Conservation (phyloP, 306 rosid species). For the Cyclanthera cordifolia region DNA sequence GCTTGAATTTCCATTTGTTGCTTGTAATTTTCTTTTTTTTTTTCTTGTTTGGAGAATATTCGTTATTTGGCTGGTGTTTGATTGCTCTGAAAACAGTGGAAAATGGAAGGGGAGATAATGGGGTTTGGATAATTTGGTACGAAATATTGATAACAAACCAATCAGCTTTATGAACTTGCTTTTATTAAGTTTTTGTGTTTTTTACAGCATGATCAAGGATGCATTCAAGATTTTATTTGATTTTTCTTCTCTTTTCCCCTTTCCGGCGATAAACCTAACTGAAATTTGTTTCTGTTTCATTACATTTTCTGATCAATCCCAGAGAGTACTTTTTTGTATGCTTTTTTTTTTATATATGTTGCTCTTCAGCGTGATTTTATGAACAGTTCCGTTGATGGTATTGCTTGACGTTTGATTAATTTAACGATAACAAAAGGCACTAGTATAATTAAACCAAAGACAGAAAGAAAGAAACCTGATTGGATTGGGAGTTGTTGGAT, state of each 20-base stretch:
- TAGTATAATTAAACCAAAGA: neutral
- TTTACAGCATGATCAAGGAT: neutral
- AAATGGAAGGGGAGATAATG: neutral
- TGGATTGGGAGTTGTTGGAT: neutral
- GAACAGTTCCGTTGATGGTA: neutral
- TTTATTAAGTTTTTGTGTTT: neutral
- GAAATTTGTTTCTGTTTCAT: constrained; percentile 1
- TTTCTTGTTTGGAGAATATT: neutral
- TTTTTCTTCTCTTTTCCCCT: neutral
- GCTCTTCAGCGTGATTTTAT: neutral
- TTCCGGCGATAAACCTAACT: neutral
- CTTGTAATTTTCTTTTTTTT: neutral
- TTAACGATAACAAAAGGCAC: neutral
- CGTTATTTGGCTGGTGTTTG: constrained; percentile 8
- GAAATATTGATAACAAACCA: neutral
- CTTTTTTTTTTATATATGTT: neutral
- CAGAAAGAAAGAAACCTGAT: neutral
- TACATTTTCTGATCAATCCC: neutral
- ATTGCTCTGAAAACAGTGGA: constrained; percentile 1
- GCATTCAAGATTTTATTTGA: neutral
- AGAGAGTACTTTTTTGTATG: neutral
- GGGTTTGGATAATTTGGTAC: neutral
- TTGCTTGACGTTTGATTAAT: neutral
- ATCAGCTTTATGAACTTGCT: constrained; percentile 8
- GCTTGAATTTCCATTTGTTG: neutral